phyloP scores from a whole-genome alignment of 768 basidiomycete species.

The Kwoniella sp. region DNA sequence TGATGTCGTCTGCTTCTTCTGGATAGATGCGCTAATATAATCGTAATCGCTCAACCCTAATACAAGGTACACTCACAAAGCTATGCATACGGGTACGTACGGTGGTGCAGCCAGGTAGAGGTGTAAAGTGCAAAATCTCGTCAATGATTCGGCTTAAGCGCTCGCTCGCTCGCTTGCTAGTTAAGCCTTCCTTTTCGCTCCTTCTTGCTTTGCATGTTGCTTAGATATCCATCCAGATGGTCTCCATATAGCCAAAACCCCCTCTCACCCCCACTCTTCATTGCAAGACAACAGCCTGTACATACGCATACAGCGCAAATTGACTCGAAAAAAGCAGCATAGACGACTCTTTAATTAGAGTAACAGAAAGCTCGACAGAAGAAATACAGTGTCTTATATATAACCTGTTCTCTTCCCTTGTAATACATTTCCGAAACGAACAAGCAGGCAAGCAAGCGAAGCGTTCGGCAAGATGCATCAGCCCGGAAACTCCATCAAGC shows the following conservation, averaged over 20 bases:
- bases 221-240: conserved; percentile 7
- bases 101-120: too few species aligned
- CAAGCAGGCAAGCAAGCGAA: too few species aligned
- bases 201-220: background rate
- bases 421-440: background rate
- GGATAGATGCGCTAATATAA: too few species aligned
- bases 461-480: conserved; percentile 42
- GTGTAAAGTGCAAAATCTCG: conserved; percentile 9
- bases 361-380: conserved; percentile 10
- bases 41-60: too few species aligned
- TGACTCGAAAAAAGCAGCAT: background rate
- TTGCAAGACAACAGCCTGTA: background rate
- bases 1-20: background rate
- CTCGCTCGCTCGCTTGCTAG: background rate
- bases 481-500: conserved; percentile 55
- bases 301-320: background rate
- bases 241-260: conserved; percentile 14
- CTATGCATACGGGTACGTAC: background rate
- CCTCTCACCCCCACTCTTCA: background rate
- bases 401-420: too few species aligned
- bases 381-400: too few species aligned
- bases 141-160: conserved; percentile 12
- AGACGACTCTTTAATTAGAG: conserved; percentile 25
- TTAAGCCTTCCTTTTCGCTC: background rate
- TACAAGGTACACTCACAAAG: too few species aligned